Evolutionary conservation across 371 early-diverging fungal genomes (phyloP).

Genomic region (Haplosporangium sp.): DNA sequence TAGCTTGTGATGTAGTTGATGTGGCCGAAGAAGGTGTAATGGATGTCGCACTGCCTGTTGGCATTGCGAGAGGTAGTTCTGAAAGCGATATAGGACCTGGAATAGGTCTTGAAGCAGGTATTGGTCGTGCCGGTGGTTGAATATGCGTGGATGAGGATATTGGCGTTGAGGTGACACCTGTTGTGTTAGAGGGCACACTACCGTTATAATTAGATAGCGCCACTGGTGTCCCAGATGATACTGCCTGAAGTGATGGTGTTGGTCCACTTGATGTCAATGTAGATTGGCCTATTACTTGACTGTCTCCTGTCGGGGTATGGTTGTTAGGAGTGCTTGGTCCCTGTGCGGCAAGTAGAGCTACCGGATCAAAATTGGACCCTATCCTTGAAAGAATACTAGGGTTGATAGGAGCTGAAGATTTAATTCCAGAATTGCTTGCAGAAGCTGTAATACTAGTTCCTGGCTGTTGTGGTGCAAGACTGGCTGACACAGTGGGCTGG

Average conservation of each 20-base stretch:
- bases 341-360: constrained; percentile 33
- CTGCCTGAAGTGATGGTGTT: not conserved
- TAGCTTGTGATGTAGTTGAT: constrained; percentile 20
- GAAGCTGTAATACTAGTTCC: not conserved
- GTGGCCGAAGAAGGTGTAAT: constrained; percentile 15
- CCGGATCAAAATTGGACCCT: constrained; percentile 52
- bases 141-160: not conserved
- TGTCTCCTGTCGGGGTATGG: not conserved
- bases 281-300: not conserved
- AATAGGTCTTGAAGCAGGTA: constrained; percentile 13
- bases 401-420: constrained; percentile 22
- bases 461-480: constrained; percentile 5
- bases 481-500: constrained; percentile 5
- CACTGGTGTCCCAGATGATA: not conserved
- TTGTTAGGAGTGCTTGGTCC: constrained; percentile 5
- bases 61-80: constrained; percentile 28
- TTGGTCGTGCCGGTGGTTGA: not conserved
- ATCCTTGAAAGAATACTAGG: constrained; percentile 52
- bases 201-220: not conserved
- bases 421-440: not conserved
- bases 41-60: constrained; percentile 4
- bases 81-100: constrained; percentile 48
- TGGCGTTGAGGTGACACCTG: not conserved
- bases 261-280: not conserved
- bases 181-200: not conserved